Evolutionary conservation across 129 eudicot genomes (phyloP).

Genomic region (Helianthus annuus): HanXRQr2.0-SUNRISE NC_035448.2:59722209-59722708

Average conservation of each 20-base stretch:
- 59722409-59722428: slow-evolving; percentile 65
- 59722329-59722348: slow-evolving; percentile 82
- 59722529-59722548: slow-evolving; percentile 93
- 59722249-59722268: slow-evolving; percentile 15
- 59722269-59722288: not conserved
- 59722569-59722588: not conserved
- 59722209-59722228: slow-evolving; percentile 27
- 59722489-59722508: slow-evolving; percentile 87
- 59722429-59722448: slow-evolving; percentile 82
- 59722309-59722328: slow-evolving; percentile 86
- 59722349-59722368: slow-evolving; percentile 80
- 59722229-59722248: slow-evolving; percentile 22
- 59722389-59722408: slow-evolving; percentile 62
- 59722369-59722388: slow-evolving; percentile 83
- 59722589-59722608: slow-evolving; percentile 3
- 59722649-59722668: slow-evolving; percentile 77
- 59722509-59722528: slow-evolving; percentile 74
- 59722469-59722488: slow-evolving; percentile 77
- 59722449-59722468: slow-evolving; percentile 75
- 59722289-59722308: slow-evolving; percentile 10
- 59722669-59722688: slow-evolving; percentile 79
- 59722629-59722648: not conserved
- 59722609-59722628: not conserved
- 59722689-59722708: slow-evolving; percentile 91
- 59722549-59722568: slow-evolving; percentile 52